phyloP scores from a whole-genome alignment of 2,329 filamentous ascomycete genomes.

The Arthrobotrys pseudoclavata region DNA sequence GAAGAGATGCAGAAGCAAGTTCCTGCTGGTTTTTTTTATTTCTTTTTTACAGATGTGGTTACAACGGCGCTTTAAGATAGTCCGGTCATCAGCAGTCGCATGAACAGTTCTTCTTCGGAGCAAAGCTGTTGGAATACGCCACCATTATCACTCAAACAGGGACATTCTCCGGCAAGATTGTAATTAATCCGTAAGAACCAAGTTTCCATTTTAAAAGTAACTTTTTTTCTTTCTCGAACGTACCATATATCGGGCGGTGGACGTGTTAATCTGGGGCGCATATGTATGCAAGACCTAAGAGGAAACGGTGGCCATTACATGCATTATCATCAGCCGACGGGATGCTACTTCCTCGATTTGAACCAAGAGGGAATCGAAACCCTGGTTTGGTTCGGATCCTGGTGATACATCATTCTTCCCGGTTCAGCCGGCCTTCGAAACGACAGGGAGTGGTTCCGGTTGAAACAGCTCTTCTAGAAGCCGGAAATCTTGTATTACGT shows the following conservation, averaged over 20 bases:
- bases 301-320: constrained; percentile 56
- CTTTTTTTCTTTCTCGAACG: background rate
- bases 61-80: constrained; percentile 45
- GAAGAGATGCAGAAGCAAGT: constrained; percentile 11
- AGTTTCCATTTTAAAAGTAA: background rate
- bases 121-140: constrained; percentile 13
- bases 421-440: constrained; percentile 43
- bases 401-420: constrained; percentile 32
- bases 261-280: constrained; percentile 30
- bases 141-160: constrained; percentile 9
- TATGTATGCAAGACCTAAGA: constrained; percentile 35
- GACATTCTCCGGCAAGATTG: constrained; percentile 15
- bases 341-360: constrained; percentile 40
- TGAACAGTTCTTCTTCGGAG: constrained; percentile 34
- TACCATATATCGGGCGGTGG: background rate
- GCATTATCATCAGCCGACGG: constrained; percentile 50
- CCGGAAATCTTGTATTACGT: constrained; percentile 9
- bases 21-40: constrained; percentile 21
- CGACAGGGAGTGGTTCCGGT: constrained; percentile 18
- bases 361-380: constrained; percentile 22
- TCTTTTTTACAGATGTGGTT: constrained; percentile 31
- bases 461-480: constrained; percentile 54
- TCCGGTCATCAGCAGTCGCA: constrained; percentile 30
- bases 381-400: constrained; percentile 18
- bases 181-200: constrained; percentile 20